phyloP scores from a whole-genome alignment of 140 eudicot species.

The Anethum foeniculum region DNA sequence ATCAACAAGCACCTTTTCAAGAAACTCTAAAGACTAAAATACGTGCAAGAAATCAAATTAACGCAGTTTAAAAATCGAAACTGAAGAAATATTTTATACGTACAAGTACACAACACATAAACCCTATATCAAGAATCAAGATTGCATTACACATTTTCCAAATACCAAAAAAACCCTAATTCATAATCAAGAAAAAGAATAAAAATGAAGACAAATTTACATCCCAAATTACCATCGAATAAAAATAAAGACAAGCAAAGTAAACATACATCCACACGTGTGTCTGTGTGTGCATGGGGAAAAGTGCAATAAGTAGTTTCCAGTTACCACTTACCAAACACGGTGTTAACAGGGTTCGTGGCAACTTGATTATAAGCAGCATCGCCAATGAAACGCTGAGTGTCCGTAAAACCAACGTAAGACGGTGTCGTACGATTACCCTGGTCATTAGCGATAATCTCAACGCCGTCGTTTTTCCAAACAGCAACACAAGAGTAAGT shows the following conservation, averaged over 20 bases:
- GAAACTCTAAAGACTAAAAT: too few species aligned
- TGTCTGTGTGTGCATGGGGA: neutral
- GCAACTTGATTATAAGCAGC: constrained; percentile 5
- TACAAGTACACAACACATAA: too few species aligned
- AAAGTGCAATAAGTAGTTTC: neutral
- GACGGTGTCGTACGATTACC: constrained; percentile 8
- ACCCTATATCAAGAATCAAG: too few species aligned
- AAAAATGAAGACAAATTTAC: too few species aligned
- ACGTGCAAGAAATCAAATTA: neutral
- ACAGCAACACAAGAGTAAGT: constrained; percentile 3
- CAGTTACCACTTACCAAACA: neutral
- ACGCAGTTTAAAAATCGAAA: too few species aligned
- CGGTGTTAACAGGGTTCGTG: constrained; percentile 8
- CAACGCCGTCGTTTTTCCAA: neutral
- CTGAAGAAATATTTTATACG: too few species aligned
- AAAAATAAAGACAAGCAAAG: neutral
- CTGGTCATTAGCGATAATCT: neutral
- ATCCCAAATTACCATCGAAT: neutral
- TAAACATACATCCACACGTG: neutral
- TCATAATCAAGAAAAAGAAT: too few species aligned
- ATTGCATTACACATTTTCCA: too few species aligned
- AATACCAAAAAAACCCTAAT: too few species aligned
- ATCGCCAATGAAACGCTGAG: constrained; percentile 3
- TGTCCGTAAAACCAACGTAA: neutral
- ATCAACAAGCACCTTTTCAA: too few species aligned